These are phyloP conservation scores for Epichloe sp. DNA, from an alignment of 2,329 filamentous ascomycete species.

Conservation along the genomic window DNA sequence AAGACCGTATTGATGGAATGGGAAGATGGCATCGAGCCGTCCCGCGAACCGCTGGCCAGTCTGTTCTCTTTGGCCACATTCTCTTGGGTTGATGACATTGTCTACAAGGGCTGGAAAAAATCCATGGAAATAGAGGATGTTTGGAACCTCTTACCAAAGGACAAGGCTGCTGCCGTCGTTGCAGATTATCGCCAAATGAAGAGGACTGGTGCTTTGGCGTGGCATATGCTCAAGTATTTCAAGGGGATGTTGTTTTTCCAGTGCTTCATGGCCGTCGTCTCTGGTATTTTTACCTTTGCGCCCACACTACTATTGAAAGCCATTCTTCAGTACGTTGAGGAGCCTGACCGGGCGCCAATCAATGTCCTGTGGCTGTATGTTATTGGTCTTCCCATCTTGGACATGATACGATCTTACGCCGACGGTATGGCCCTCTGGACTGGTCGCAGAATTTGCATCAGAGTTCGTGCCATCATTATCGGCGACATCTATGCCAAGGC, in stretches of 20 bases:
- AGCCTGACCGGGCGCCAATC: constrained; percentile 57
- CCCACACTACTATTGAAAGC: constrained; percentile 83
- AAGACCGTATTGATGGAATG: constrained; percentile 78
- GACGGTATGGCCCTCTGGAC: constrained; percentile 86
- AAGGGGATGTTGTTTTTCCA: constrained; percentile 62
- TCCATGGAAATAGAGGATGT: constrained; percentile 73
- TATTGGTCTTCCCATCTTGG: constrained; percentile 73
- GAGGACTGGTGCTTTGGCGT: constrained; percentile 65
- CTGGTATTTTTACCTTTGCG: constrained; percentile 75
- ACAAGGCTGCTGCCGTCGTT: constrained; percentile 74
- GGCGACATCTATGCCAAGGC: constrained; percentile 97
- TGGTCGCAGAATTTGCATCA: constrained; percentile 86
- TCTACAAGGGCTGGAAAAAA: constrained; percentile 81
- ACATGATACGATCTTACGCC: constrained; percentile 66
- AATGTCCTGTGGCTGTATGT: constrained; percentile 97
- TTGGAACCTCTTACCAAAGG: constrained; percentile 80
- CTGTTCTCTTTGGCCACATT: constrained; percentile 81
- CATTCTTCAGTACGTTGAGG: constrained; percentile 89
- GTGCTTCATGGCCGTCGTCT: constrained; percentile 64
- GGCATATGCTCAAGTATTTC: constrained; percentile 78
- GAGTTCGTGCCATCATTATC: constrained; percentile 85
- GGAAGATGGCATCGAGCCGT: constrained; percentile 78
- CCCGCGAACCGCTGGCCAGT: constrained; percentile 75
- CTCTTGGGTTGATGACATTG: constrained; percentile 77
- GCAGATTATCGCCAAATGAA: constrained; percentile 74